These are phyloP conservation scores for Beta corolliflora DNA, from an alignment of 179 eudicot genomes.

Conservation along the genomic window DNA sequence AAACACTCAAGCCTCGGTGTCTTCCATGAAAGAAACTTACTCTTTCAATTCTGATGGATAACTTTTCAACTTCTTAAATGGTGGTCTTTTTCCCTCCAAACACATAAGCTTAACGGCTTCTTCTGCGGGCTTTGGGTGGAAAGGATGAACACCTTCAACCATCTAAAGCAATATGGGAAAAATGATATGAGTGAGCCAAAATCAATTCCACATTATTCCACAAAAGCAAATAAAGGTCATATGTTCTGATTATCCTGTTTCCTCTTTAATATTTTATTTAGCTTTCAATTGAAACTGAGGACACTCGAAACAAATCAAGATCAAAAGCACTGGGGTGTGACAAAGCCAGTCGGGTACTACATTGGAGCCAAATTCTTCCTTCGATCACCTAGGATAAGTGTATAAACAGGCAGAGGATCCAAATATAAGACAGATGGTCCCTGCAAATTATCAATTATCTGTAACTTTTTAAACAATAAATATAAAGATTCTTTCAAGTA, in stretches of 20 bases:
- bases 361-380: neutral
- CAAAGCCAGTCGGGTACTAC: neutral
- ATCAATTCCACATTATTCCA: neutral
- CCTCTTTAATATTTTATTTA: neutral
- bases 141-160: constrained; percentile 89
- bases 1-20: neutral
- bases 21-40: constrained; percentile 49
- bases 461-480: neutral
- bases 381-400: neutral
- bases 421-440: neutral
- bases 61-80: constrained; percentile 68
- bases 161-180: constrained; percentile 50
- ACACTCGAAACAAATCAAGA: neutral
- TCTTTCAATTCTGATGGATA: constrained; percentile 82
- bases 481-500: neutral
- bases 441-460: neutral
- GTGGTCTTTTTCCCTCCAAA: constrained; percentile 77
- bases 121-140: constrained; percentile 75
- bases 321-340: neutral
- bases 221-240: constrained; percentile 6
- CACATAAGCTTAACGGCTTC: constrained; percentile 70
- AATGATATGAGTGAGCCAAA: constrained; percentile 16
- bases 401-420: neutral
- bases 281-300: neutral
- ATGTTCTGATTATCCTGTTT: neutral